Evolutionary conservation across 495 filamentous ascomycete species (phyloP).

Genomic region (Penicillium robsamsonii): DNA sequence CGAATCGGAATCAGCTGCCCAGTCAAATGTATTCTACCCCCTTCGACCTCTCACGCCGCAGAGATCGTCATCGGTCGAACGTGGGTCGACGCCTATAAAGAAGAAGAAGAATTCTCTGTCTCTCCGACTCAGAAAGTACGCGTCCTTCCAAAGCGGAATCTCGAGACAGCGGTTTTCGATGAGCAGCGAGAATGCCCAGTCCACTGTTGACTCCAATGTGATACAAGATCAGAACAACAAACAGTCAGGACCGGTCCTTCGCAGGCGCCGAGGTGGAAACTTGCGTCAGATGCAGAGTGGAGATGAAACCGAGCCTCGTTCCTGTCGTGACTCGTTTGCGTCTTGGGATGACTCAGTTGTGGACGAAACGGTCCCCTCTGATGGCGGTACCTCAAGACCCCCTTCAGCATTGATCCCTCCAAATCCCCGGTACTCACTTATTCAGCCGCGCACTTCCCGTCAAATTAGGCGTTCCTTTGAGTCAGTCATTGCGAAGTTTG

Average conservation of each 20-base stretch:
- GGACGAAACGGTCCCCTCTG: conserved; percentile 25
- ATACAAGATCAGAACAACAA: conserved; percentile 39
- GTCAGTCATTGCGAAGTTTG: conserved; percentile 81
- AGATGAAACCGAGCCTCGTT: conserved; percentile 60
- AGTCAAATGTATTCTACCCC: conserved; percentile 19
- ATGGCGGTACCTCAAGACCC: conserved; percentile 29
- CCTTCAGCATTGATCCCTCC: conserved; percentile 38
- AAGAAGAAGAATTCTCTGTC: conserved; percentile 35
- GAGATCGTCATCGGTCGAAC: conserved; percentile 36
- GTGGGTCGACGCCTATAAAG: conserved; percentile 21
- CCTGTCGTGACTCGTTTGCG: conserved; percentile 66
- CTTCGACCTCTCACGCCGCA: conserved; percentile 22
- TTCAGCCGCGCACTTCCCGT: conserved; percentile 73
- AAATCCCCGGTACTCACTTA: conserved; percentile 56
- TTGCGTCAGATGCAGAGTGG: conserved; percentile 76
- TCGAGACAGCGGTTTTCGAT: conserved; percentile 56
- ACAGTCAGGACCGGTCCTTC: conserved; percentile 56
- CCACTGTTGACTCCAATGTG: conserved; percentile 40
- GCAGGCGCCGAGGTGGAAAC: conserved; percentile 86
- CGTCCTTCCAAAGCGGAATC: conserved; percentile 72
- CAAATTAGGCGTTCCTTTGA: conserved; percentile 85
- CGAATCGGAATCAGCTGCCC: conserved; percentile 12
- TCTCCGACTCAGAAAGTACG: conserved; percentile 56
- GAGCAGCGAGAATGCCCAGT: conserved; percentile 59
- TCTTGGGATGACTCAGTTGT: conserved; percentile 68